Conservation (phyloP, 805 yeast species). For the Schizosaccharomyces cryophilus region DNA sequence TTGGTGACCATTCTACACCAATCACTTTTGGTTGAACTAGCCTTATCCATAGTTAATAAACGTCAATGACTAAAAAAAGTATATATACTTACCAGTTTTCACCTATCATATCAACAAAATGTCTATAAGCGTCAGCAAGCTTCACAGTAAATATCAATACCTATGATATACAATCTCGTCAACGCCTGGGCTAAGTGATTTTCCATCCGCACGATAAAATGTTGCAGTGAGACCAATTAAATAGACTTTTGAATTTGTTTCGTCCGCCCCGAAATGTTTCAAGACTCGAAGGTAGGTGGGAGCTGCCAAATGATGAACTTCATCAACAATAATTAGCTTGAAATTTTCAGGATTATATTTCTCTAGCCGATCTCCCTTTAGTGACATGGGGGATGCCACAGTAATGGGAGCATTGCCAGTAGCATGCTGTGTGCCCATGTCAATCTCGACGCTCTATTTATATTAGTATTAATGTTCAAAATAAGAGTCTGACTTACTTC, state of each 20-base stretch:
- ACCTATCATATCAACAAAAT: constrained; percentile 37
- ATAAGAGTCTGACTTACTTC: constrained; percentile 7
- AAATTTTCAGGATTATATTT: constrained; percentile 33
- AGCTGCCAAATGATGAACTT: constrained; percentile 80
- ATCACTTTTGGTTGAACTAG: constrained; percentile 22
- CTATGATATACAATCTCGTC: constrained; percentile 49
- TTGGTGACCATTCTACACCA: constrained; percentile 18
- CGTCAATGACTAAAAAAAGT: constrained; percentile 39
- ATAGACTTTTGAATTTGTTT: constrained; percentile 21
- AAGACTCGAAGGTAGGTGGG: constrained; percentile 34
- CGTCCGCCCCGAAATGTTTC: constrained; percentile 28
- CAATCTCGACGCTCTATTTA: constrained; percentile 27
- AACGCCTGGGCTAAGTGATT: constrained; percentile 31
- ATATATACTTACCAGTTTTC: constrained; percentile 3
- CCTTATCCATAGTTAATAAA: constrained; percentile 31
- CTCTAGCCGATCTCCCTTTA: constrained; percentile 24
- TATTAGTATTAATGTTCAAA: background rate
- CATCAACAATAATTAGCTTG: constrained; percentile 62
- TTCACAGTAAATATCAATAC: background rate
- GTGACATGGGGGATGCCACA: constrained; percentile 54
- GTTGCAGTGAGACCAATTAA: constrained; percentile 82
- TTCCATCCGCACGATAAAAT: constrained; percentile 47
- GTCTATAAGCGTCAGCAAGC: constrained; percentile 14
- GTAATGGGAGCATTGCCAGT: constrained; percentile 31
- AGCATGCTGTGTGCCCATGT: constrained; percentile 35